phyloP scores from a whole-genome alignment of 495 filamentous ascomycete species.

The Aspergillus ellipticus region DNA sequence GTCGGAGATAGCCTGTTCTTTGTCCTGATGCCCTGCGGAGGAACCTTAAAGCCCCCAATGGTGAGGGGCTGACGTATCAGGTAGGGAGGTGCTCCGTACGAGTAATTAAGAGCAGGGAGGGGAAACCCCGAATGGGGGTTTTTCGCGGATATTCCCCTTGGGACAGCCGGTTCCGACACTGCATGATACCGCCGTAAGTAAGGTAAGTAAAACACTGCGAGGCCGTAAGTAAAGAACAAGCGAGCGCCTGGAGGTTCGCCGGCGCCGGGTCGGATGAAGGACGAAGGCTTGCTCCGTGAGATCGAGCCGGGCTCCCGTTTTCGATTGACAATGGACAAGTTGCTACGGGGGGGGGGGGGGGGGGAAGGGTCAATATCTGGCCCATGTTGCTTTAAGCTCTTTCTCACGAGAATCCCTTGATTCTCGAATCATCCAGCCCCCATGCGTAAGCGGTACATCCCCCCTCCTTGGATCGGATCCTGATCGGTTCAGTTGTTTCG shows the following conservation, averaged over 20 bases:
- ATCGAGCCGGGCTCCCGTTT: no score
- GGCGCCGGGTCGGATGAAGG: neutral
- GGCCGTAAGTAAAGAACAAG: neutral
- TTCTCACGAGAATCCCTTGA: neutral
- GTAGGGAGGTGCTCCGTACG: no score
- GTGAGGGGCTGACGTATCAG: neutral
- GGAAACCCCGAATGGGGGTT: neutral
- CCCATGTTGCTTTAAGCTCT: neutral
- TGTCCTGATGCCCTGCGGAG: neutral
- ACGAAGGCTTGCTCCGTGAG: no score
- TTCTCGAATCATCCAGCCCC: neutral
- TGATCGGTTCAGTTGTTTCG: neutral
- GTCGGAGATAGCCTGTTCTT: no score
- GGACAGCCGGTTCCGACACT: neutral
- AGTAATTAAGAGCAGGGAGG: neutral
- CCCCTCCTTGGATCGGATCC: no score
- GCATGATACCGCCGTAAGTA: neutral
- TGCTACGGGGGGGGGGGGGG: no score
- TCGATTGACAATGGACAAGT: no score
- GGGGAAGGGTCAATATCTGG: neutral
- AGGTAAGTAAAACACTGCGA: neutral
- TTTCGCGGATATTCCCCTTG: neutral
- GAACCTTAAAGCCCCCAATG: neutral
- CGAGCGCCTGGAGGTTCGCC: no score
- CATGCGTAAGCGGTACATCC: no score